These are phyloP conservation scores for Cubamyces lactineus DNA, from an alignment of 768 basidiomycete genomes.

Conservation along the genomic window DNA sequence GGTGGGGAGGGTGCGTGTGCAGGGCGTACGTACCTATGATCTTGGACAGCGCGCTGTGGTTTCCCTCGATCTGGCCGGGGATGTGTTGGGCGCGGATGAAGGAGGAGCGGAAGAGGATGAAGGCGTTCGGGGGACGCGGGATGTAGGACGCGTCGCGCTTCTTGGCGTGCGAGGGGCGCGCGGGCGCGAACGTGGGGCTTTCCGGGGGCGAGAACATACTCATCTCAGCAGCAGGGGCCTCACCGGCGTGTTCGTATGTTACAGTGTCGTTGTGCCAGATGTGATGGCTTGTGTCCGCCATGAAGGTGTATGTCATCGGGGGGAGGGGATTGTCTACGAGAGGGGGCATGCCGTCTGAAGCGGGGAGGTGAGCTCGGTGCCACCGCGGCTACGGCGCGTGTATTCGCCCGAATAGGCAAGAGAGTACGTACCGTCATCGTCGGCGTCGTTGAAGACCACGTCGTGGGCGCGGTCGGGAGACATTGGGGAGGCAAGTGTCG, in stretches of 20 bases:
- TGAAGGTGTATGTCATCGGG: conserved; percentile 62
- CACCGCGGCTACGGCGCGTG: conserved; percentile 23
- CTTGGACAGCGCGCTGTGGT: conserved; percentile 79
- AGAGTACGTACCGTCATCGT: conserved; percentile 41
- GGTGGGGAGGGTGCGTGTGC: conserved; percentile 5
- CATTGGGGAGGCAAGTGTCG: conserved; percentile 6
- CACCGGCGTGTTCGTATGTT: conserved; percentile 37
- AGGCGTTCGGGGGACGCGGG: conserved; percentile 83
- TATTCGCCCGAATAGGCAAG: conserved; percentile 24
- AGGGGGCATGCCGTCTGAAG: conserved; percentile 41
- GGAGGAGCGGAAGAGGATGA: conserved; percentile 81
- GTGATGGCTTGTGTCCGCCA: conserved; percentile 59
- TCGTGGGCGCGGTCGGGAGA: conserved; percentile 34
- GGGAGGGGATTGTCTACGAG: conserved; percentile 55
- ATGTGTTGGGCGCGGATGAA: conserved; percentile 77
- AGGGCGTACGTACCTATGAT: conserved; percentile 61
- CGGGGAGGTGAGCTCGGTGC: conserved; percentile 17
- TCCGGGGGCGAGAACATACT: conserved; percentile 27
- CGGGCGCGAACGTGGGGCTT: conserved; percentile 36
- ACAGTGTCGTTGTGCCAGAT: conserved; percentile 47
- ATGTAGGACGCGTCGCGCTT: conserved; percentile 74
- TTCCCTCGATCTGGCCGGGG: conserved; percentile 77
- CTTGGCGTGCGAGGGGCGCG: conserved; percentile 56
- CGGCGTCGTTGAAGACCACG: conserved; percentile 30
- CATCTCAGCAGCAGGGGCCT: conserved; percentile 25